A percentile compares a stretch with the other conserved stretches of the same genome.
Conservation (phyloP, 2,329 filamentous ascomycete species). For the Alternaria sp. region DNA sequence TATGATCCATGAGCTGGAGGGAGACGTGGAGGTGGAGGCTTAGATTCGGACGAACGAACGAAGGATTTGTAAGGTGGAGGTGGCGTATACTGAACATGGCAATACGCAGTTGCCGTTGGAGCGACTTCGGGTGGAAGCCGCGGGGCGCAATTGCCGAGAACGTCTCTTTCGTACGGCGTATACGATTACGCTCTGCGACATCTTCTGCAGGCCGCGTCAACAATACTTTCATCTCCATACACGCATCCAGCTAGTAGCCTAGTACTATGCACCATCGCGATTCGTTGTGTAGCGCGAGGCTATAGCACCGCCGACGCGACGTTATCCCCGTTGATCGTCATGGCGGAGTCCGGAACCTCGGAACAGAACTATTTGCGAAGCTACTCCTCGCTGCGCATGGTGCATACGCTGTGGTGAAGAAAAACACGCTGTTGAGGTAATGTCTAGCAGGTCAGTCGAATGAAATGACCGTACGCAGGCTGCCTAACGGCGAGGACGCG, state of each 20-base stretch:
- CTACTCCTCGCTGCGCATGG: not conserved
- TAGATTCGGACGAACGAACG: not conserved
- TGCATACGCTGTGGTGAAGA: not conserved
- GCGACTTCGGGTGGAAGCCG: not conserved
- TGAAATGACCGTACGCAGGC: not conserved
- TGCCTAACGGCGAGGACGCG: not conserved
- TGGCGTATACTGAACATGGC: not conserved
- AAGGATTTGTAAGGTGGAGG: not conserved
- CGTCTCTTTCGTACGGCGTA: not conserved
- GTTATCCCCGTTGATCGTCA: not conserved
- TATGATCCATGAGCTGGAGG: not conserved
- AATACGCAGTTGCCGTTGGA: not conserved
- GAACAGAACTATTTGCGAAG: slow-evolving; percentile 1
- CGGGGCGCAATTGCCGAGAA: not conserved
- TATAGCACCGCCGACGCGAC: slow-evolving; percentile 2
- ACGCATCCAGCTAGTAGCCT: not conserved
- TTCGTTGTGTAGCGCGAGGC: not conserved
- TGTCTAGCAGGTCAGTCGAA: not conserved
- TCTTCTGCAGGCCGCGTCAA: slow-evolving; percentile 4
- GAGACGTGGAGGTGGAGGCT: not conserved
- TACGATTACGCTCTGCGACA: not conserved
- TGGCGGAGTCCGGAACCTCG: slow-evolving; percentile 2
- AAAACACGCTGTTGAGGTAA: not conserved
- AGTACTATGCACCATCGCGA: not conserved
- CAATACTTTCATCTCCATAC: not conserved